Base-by-base conservation (phyloP, 2,329 filamentous ascomycete species). In the Ascocoryne sarcoides region DNA sequence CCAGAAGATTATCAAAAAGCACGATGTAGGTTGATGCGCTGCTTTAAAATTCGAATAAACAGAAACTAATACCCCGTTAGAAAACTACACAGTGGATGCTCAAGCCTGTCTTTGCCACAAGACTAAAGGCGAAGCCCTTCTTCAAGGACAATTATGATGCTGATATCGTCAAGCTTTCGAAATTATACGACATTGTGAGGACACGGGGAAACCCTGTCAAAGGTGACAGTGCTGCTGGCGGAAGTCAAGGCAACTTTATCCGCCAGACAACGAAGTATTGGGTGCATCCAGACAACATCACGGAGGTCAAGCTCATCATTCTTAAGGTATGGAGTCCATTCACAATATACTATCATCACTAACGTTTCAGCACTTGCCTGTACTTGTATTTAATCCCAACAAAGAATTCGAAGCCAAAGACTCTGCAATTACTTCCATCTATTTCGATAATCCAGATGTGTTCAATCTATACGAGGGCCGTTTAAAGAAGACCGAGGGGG, bases 1-100 rank as follows among this genome's bases (percentile, higher is more conserved):
- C 62, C 93, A 95, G 70, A 98, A 98, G 72, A 98, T 98, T 49
- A 95, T 98, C 65, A 98, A 98, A 73, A 98, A 98, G 72, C 92
- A 98, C 63, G 92, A 95, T 67, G 85, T 90, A 64, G 54, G 83
- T 68, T 26, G 8, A 10, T 32, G 3, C 8, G 12, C 16, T n/a
- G 12, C 10, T 9, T 10, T 10, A 18, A 33, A 8, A n/a, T 10
- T 33, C 20, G 2, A 21, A 4, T 2, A n/a, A 14, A 15, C 14
- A 15, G 10, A 40, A 16, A 31, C 46, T 54, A 32, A 55, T n/a
- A n/a, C 35, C 5, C 5, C 19, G 5, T 15, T 56, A 92, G 84
- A 98, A 98, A 86, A 73, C 84, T 70, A 98, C 92, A 0, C 75
- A 79, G 45, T 95, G 90, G 88, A 80, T 92, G 58, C 76, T 98